Percentiles rank a stretch among this genome's conserved stretches.
Conservation (phyloP, 495 filamentous ascomycete species). For the Schizothecium vesticola region DNA sequence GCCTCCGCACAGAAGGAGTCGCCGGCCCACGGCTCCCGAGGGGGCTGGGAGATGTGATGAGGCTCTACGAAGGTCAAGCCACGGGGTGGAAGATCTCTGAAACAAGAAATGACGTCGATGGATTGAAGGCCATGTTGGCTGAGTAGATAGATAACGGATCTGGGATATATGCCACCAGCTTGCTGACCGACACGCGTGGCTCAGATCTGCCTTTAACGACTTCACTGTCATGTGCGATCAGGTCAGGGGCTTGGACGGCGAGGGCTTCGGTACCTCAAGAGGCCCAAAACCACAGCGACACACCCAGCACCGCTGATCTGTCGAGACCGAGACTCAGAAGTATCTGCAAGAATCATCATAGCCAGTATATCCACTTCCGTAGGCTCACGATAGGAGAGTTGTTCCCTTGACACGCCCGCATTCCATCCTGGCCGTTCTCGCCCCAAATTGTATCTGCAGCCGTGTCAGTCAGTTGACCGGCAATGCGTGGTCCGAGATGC, state of each 20-base stretch:
- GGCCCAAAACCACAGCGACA: slow-evolving; percentile 22
- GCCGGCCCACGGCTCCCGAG: background rate
- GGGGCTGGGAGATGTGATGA: background rate
- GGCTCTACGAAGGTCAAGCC: background rate
- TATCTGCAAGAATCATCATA: slow-evolving; percentile 57
- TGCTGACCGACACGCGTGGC: slow-evolving; percentile 12
- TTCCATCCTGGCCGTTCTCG: slow-evolving; percentile 83
- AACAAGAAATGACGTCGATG: background rate
- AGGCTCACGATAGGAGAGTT: slow-evolving; percentile 34
- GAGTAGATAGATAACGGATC: background rate
- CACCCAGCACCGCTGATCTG: slow-evolving; percentile 13
- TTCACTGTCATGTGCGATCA: slow-evolving; percentile 32
- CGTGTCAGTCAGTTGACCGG: slow-evolving; percentile 11
- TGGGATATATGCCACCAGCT: background rate
- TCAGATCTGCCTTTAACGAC: slow-evolving; percentile 47
- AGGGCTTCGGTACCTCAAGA: slow-evolving; percentile 22
- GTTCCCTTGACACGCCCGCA: slow-evolving; percentile 68
- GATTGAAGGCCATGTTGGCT: background rate
- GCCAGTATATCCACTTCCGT: slow-evolving; percentile 26
- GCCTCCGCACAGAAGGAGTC: too few species aligned
- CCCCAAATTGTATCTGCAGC: slow-evolving; percentile 70
- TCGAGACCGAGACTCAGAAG: slow-evolving; percentile 47
- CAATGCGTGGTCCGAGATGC: slow-evolving; percentile 12
- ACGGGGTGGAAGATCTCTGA: background rate
- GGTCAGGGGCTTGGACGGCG: slow-evolving; percentile 9